Conservation (phyloP, 257 asterid genomes). For the Ajuga chamaepitys region DNA sequence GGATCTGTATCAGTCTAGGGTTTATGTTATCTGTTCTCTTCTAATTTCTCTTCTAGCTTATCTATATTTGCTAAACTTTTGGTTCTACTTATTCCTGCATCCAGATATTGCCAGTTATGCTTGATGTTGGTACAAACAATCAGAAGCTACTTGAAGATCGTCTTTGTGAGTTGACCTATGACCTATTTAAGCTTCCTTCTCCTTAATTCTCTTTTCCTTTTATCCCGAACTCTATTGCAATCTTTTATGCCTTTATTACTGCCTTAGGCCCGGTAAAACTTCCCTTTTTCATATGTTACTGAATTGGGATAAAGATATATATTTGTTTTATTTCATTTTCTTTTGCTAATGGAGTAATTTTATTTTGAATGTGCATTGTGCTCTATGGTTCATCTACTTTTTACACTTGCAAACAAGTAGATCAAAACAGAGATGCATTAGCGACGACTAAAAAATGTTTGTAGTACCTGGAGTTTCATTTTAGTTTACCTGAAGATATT, state of each 20-base stretch:
- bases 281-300: not conserved
- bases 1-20: not conserved
- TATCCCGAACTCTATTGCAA: constrained; percentile 1
- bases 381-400: not conserved
- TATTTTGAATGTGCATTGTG: constrained; percentile 7
- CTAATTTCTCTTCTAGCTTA: not conserved
- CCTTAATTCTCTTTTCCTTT: constrained; percentile 14
- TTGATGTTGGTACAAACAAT: constrained; percentile 97
- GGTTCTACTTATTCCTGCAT: constrained; percentile 12
- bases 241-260: constrained; percentile 11
- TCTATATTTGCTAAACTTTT: not conserved
- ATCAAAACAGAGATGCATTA: not conserved
- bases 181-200: constrained; percentile 4
- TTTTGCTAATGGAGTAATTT: constrained; percentile 10
- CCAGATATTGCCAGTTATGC: constrained; percentile 98
- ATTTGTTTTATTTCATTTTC: not conserved
- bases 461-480: constrained; percentile 9
- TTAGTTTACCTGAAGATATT: constrained; percentile 18
- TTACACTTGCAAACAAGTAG: constrained; percentile 3
- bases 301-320: not conserved
- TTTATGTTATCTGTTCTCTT: not conserved
- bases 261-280: not conserved
- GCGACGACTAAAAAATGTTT: not conserved
- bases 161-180: constrained; percentile 91
- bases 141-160: constrained; percentile 80